Base-by-base conservation (phyloP, 331 rosid species). In the Cydonia oblonga region DNA sequence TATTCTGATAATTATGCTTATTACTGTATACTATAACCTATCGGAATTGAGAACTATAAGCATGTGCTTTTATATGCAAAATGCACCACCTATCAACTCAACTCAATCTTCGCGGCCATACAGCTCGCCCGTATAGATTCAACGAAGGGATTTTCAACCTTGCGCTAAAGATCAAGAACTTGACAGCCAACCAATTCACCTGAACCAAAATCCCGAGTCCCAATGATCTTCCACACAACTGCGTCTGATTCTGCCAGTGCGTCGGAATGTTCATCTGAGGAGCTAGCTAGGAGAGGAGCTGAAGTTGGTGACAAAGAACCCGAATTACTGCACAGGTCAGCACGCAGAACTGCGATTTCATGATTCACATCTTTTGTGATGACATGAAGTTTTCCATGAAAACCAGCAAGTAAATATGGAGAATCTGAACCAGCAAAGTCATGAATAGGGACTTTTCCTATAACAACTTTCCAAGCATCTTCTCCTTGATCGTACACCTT, bases 111-210 rank as follows among this genome's bases (percentile, higher is more conserved):
- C 24, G 9, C 9, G 10, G 26, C 9, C 68, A n/a, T 64, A 64
- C 19, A n/a, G 28, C 26, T 32, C 28, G 40, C 49, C 5, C 44
- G 23, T 33, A 15, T 70, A 33, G 44, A 66, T 22, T 38, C 32
- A 13, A 70, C 15, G 52, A 33, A 70, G 33, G 16, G 65, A 52
- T 32, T 52, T 9, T 72, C 75, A 51, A 54, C 66, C 70, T 57
- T 19, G 44, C 54, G 63, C 86, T 93, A 93, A 63, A 89, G 68
- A 76, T 87, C 90, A 81, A 93, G 83, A 28, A 90, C 93, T 85
- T 93, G 98, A 78, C 97, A 93, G 69, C 97, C 88, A 69, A 90
- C 92, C 78, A 93, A 80, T 78, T 93, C 98, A 57, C 80, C 87
- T 5, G 86, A 78, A 57, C 90, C 97, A 67, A 90, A 82, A 73